These are phyloP conservation scores for Cyclostephanos invisitatus DNA, from an alignment of 108 stramenopile genomes.

Conservation along the genomic window DNA sequence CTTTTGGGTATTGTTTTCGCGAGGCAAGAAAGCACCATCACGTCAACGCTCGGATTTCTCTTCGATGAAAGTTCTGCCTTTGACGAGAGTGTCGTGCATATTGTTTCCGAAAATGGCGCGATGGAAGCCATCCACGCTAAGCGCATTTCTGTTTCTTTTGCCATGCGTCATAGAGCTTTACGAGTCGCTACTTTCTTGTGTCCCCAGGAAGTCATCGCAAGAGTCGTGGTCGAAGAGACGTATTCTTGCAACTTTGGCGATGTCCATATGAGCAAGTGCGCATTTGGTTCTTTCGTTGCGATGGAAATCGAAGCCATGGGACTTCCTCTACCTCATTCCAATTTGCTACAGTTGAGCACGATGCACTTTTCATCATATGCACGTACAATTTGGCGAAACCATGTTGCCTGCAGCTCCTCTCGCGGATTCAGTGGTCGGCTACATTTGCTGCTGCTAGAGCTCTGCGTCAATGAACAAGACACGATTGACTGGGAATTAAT, in stretches of 20 bases:
- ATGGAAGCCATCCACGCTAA: slow-evolving; percentile 12
- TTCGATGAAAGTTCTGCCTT: slow-evolving; percentile 28
- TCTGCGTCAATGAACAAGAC: slow-evolving; percentile 57
- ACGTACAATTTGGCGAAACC: slow-evolving; percentile 81
- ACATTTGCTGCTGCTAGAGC: slow-evolving; percentile 72
- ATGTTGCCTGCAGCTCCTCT: slow-evolving; percentile 46
- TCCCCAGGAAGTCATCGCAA: slow-evolving; percentile 72
- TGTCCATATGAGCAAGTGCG: slow-evolving; percentile 46
- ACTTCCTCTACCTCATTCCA: slow-evolving; percentile 79
- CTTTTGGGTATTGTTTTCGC: slow-evolving; percentile 82
- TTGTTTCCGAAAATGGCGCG: not conserved
- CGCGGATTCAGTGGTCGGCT: slow-evolving; percentile 63
- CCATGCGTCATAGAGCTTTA: slow-evolving; percentile 85
- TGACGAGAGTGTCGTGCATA: slow-evolving; percentile 19
- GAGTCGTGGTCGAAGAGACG: slow-evolving; percentile 60
- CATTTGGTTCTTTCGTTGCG: slow-evolving; percentile 79
- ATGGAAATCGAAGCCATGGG: slow-evolving; percentile 91
- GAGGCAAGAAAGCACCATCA: slow-evolving; percentile 38
- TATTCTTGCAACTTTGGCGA: slow-evolving; percentile 29
- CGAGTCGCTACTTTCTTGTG: slow-evolving; percentile 78
- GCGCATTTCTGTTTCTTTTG: slow-evolving; percentile 67
- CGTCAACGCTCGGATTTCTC: slow-evolving; percentile 41
- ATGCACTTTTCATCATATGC: slow-evolving; percentile 86
- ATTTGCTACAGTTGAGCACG: slow-evolving; percentile 68
- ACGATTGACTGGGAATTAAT: slow-evolving; percentile 60